Percentiles rank a stretch among this genome's conserved stretches.
Conservation (phyloP, 805 yeast genomes). For the Saccharomycopsis javanensis region DNA sequence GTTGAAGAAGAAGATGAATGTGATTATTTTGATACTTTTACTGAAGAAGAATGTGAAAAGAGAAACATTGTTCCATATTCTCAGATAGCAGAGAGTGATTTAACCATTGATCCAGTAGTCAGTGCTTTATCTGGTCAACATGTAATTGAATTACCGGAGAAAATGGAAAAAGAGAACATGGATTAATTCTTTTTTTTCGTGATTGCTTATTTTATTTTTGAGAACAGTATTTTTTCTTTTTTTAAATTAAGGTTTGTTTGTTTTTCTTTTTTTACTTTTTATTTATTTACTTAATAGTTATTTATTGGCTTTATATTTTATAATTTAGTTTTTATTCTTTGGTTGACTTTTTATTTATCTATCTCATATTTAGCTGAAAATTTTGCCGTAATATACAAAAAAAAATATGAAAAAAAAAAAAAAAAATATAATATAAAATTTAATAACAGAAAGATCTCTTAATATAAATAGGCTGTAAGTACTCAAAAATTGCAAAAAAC, state of each 20-base stretch:
- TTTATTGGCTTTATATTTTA: too few species aligned
- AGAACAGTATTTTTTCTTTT: not conserved
- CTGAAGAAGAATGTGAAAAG: conserved; percentile 28
- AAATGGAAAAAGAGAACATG: not conserved
- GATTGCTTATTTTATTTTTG: not conserved
- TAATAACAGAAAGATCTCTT: too few species aligned
- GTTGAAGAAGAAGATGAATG: conserved; percentile 29
- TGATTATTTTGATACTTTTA: conserved; percentile 33
- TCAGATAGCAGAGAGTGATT: not conserved
- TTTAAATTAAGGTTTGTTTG: not conserved
- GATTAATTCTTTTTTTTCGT: not conserved
- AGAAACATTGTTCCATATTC: conserved; percentile 28
- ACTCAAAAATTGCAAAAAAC: not conserved
- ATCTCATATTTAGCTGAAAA: too few species aligned
- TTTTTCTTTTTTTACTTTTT: not conserved
- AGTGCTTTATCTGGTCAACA: conserved; percentile 3
- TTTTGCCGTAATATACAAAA: too few species aligned
- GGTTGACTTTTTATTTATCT: too few species aligned
- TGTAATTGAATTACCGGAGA: conserved; percentile 2
- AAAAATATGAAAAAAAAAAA: too few species aligned
- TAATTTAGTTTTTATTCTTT: too few species aligned
- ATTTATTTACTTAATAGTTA: too few species aligned
- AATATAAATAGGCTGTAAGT: too few species aligned
- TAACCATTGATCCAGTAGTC: not conserved
- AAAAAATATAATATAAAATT: too few species aligned